Conservation (phyloP, 2,329 filamentous ascomycete genomes). For the Curvularia sp. region DNA sequence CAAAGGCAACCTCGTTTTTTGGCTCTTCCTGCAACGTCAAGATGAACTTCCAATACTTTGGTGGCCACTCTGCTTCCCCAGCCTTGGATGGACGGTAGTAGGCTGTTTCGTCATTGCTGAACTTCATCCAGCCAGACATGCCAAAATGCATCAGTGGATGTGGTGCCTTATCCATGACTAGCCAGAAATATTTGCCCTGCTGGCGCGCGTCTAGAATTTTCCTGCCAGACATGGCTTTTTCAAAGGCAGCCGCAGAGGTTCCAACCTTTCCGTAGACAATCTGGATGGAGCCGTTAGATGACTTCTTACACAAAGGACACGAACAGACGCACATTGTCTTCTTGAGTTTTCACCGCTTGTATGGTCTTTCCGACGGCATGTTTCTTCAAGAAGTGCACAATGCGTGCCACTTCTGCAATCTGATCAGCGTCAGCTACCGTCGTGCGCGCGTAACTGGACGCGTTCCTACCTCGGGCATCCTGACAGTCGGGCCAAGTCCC, state of each 20-base stretch:
- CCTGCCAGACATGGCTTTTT: conserved; percentile 75
- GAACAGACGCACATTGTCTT: conserved; percentile 64
- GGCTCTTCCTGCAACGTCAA: conserved; percentile 67
- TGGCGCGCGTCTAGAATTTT: conserved; percentile 75
- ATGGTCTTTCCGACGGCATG: conserved; percentile 86
- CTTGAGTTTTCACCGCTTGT: conserved; percentile 70
- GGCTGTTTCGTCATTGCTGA: conserved; percentile 76
- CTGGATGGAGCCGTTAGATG: conserved; percentile 13
- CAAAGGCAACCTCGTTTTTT: conserved; percentile 76
- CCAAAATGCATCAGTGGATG: conserved; percentile 91
- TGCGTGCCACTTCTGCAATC: conserved; percentile 73
- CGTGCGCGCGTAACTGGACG: conserved; percentile 1
- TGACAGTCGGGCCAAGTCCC: conserved; percentile 4
- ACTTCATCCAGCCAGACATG: conserved; percentile 75
- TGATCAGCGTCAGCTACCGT: conserved; percentile 30
- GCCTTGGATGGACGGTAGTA: conserved; percentile 74
- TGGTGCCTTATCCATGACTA: conserved; percentile 77
- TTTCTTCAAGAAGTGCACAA: conserved; percentile 83
- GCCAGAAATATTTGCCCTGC: conserved; percentile 97
- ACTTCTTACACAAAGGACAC: background rate
- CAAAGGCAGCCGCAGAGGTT: conserved; percentile 76
- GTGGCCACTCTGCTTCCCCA: conserved; percentile 77
- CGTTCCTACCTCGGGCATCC: conserved; percentile 49
- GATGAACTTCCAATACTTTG: conserved; percentile 87
- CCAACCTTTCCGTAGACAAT: conserved; percentile 92